phyloP scores from a whole-genome alignment of 2,329 filamentous ascomycete genomes.

The Pestalotiopsis sp. region DNA sequence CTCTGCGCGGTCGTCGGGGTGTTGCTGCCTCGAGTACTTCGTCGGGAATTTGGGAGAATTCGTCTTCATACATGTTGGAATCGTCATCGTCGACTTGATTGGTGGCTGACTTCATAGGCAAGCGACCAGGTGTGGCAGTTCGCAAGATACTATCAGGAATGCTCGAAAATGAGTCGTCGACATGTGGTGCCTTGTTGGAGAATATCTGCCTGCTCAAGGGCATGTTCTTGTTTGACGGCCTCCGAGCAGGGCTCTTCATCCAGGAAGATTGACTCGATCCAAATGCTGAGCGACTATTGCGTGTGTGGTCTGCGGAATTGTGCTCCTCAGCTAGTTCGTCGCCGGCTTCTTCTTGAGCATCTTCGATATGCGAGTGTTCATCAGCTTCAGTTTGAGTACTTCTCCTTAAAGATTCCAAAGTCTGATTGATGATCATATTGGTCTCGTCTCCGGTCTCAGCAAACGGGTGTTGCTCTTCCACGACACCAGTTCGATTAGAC shows the following conservation, averaged over 20 bases:
- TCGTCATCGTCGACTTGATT: slow-evolving; percentile 28
- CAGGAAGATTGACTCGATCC: slow-evolving; percentile 20
- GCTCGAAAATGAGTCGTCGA: slow-evolving; percentile 37
- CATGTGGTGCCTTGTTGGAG: slow-evolving; percentile 30
- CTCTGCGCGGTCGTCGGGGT: slow-evolving; percentile 34
- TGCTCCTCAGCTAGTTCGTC: neutral
- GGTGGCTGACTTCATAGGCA: slow-evolving; percentile 23
- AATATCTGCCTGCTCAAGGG: slow-evolving; percentile 38
- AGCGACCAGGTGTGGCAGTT: slow-evolving; percentile 32
- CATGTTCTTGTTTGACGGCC: slow-evolving; percentile 25
- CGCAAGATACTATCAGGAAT: slow-evolving; percentile 35
- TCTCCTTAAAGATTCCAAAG: slow-evolving; percentile 52
- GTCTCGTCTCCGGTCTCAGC: slow-evolving; percentile 59
- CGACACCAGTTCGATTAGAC: slow-evolving; percentile 38
- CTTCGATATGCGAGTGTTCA: neutral
- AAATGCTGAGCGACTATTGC: slow-evolving; percentile 6
- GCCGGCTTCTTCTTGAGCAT: slow-evolving; percentile 20
- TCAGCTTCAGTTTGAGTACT: slow-evolving; percentile 26
- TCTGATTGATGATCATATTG: slow-evolving; percentile 58
- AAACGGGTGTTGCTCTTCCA: slow-evolving; percentile 27
- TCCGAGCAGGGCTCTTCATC: slow-evolving; percentile 37
- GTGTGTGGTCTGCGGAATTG: neutral
- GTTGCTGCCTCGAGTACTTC: slow-evolving; percentile 52
- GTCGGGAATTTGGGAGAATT: slow-evolving; percentile 60
- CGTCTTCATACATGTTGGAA: slow-evolving; percentile 50